Evolutionary conservation across 1,284 basidiomycete species (phyloP).

Genomic region (Apiotrichum sp.): DNA sequence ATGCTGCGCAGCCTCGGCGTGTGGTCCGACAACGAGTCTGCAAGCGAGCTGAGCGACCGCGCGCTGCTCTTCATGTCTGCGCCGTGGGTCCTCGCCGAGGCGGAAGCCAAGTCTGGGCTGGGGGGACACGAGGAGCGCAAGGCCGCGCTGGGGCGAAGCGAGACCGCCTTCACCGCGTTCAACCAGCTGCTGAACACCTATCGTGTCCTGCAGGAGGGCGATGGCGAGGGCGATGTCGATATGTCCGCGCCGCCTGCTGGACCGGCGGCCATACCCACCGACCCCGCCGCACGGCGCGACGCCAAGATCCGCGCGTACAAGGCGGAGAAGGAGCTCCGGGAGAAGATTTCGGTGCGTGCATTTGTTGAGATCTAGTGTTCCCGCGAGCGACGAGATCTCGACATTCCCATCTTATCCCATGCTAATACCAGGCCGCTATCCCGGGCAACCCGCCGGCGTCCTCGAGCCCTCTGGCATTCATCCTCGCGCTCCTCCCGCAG

Average conservation of each 20-base stretch:
- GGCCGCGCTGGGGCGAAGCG: slow-evolving; percentile 53
- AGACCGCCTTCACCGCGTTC: slow-evolving; percentile 60
- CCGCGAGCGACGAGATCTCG: neutral
- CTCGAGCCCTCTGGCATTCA: slow-evolving; percentile 27
- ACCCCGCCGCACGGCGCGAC: slow-evolving; percentile 67
- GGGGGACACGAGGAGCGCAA: slow-evolving; percentile 53
- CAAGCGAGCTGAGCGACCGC: slow-evolving; percentile 76
- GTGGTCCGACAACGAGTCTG: slow-evolving; percentile 77
- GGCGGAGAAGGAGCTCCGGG: slow-evolving; percentile 70
- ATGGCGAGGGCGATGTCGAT: slow-evolving; percentile 54
- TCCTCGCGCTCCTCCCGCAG: slow-evolving; percentile 28
- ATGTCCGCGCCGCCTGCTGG: slow-evolving; percentile 43
- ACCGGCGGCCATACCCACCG: slow-evolving; percentile 50
- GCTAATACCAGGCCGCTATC: slow-evolving; percentile 51
- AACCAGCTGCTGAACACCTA: slow-evolving; percentile 59
- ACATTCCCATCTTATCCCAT: neutral
- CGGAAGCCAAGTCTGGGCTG: slow-evolving; percentile 61
- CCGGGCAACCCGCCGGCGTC: slow-evolving; percentile 49
- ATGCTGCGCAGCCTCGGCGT: slow-evolving; percentile 55
- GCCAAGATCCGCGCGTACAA: slow-evolving; percentile 82
- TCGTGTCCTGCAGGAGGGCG: slow-evolving; percentile 51
- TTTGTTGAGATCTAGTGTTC: slow-evolving; percentile 11
- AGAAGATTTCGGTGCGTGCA: slow-evolving; percentile 58
- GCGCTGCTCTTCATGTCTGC: slow-evolving; percentile 75
- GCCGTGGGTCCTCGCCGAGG: slow-evolving; percentile 65